Percentiles rank a stretch among this genome's conserved stretches.
Conservation (phyloP, 2,329 filamentous ascomycete species). For the Cadophora sp. region DNA sequence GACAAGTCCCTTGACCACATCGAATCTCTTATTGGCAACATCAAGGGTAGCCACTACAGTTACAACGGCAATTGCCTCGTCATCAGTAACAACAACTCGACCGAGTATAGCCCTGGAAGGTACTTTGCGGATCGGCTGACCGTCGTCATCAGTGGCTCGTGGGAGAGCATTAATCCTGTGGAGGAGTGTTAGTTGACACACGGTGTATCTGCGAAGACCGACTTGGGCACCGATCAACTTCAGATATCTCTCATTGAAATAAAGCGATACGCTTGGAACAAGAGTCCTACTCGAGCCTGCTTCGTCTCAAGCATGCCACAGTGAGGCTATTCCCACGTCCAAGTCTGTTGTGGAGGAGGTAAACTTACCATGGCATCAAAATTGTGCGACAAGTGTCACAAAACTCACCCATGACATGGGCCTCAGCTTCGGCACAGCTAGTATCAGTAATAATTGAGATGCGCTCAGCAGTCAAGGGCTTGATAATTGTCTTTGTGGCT, state of each 20-base stretch:
- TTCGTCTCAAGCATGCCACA: background rate
- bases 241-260: too few species aligned
- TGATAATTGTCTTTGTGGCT: background rate
- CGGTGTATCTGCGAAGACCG: too few species aligned
- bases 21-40: background rate
- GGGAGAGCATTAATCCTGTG: background rate
- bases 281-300: too few species aligned
- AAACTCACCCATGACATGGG: background rate
- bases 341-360: background rate
- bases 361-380: constrained; percentile 9
- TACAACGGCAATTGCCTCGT: constrained; percentile 10
- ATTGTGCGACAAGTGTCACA: constrained; percentile 2
- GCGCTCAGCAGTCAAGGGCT: background rate
- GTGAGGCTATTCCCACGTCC: too few species aligned
- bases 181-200: background rate
- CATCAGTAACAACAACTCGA: background rate
- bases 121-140: background rate
- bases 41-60: background rate
- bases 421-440: background rate
- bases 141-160: background rate
- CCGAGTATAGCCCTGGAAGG: constrained; percentile 2
- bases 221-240: too few species aligned
- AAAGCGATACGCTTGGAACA: too few species aligned
- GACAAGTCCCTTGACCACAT: constrained; percentile 1
- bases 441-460: background rate